Evolutionary conservation across 1,139 yeast genomes (phyloP).

Genomic region (Geotrichum histeridarum): DNA sequence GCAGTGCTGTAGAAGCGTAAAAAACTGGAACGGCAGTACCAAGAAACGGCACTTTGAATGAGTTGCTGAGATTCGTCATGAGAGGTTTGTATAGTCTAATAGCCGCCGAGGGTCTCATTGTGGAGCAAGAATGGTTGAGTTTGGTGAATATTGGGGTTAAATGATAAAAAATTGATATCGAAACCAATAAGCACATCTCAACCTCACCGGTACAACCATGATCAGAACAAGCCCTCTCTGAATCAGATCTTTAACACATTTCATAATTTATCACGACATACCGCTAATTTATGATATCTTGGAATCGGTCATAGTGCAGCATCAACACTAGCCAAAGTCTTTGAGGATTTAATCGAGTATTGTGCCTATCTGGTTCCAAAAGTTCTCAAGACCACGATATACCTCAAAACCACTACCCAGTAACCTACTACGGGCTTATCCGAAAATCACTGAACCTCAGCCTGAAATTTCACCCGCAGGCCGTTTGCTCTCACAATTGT

Average conservation of each 20-base stretch:
- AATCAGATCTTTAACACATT: too few relatives aligned
- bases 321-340: too few relatives aligned
- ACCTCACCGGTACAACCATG: too few relatives aligned
- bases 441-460: not conserved
- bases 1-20: not conserved
- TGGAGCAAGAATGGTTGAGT: too few relatives aligned
- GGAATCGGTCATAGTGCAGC: too few relatives aligned
- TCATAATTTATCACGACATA: too few relatives aligned
- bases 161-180: too few relatives aligned
- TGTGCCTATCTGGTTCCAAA: not conserved
- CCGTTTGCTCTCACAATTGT: not conserved
- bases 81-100: too few relatives aligned
- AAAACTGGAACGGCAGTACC: not conserved
- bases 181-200: too few relatives aligned
- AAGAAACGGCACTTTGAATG: constrained; percentile 3
- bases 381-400: constrained; percentile 1
- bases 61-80: not conserved
- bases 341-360: not conserved
- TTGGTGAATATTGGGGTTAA: too few relatives aligned
- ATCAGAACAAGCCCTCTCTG: too few relatives aligned
- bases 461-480: not conserved
- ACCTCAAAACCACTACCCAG: not conserved
- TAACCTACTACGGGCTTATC: not conserved
- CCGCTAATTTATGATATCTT: too few relatives aligned
- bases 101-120: not conserved